Evolutionary conservation across 495 filamentous ascomycete species (phyloP).

Genomic region (Lepidopterella palustris): DNA sequence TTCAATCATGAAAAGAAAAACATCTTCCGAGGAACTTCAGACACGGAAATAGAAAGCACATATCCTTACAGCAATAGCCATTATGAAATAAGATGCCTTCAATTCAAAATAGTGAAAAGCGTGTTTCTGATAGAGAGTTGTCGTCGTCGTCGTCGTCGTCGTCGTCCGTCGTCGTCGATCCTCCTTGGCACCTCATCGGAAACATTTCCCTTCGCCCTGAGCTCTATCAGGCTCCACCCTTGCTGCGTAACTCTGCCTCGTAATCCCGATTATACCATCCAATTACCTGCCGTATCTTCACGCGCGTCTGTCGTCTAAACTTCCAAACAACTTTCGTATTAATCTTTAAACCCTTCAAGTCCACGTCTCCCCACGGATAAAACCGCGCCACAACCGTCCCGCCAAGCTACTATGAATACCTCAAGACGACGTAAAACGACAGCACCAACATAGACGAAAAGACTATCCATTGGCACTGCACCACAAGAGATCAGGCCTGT

Average conservation of each 20-base stretch:
- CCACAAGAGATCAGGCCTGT: no score
- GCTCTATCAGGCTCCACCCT: no score
- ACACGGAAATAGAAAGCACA: background rate
- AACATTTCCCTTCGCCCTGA: no score
- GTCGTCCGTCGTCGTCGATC: no score
- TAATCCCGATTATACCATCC: background rate
- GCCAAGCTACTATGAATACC: constrained; percentile 1
- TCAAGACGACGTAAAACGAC: background rate
- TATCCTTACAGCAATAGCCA: background rate
- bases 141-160: no score
- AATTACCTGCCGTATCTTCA: background rate
- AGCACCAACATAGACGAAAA: background rate
- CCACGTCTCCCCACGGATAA: background rate
- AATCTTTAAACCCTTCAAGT: background rate
- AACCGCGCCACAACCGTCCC: background rate
- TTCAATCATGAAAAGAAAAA: no score
- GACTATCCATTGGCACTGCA: background rate
- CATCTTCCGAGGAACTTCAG: no score
- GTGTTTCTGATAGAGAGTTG: no score
- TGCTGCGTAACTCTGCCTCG: background rate
- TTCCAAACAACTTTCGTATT: background rate
- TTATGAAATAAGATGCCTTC: background rate
- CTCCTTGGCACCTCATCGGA: no score
- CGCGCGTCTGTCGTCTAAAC: constrained; percentile 2
- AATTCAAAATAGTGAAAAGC: no score